Percentiles rank a stretch among this genome's conserved stretches.
Evolutionary conservation across 2,329 filamentous ascomycete genomes (phyloP).

Genomic region (Drechslerella coelobrocha): DNA sequence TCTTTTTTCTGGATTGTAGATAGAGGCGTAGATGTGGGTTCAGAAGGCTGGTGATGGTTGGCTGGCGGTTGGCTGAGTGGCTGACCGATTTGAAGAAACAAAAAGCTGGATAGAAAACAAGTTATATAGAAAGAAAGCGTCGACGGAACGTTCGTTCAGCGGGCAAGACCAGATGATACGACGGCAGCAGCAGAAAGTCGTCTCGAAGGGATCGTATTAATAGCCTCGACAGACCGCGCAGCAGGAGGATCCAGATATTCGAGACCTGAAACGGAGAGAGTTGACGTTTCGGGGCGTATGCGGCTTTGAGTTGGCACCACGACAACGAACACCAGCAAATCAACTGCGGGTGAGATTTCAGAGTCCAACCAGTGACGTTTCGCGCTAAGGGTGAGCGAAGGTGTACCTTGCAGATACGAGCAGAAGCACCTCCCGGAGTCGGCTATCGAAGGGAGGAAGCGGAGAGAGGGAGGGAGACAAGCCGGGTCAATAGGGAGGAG

Average conservation of each 20-base stretch:
- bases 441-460: background rate
- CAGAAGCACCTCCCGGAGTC: too few relatives aligned
- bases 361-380: background rate
- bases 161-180: too few relatives aligned
- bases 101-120: too few relatives aligned
- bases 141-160: too few relatives aligned
- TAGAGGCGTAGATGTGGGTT: too few relatives aligned
- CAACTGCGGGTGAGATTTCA: constrained; percentile 2
- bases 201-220: constrained; percentile 9
- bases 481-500: constrained; percentile 6
- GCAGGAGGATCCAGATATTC: constrained; percentile 28
- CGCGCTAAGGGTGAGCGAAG: too few relatives aligned
- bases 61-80: too few relatives aligned
- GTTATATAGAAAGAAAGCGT: constrained; percentile 5
- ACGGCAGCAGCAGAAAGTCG: constrained; percentile 17
- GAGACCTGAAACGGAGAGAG: constrained; percentile 23
- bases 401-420: too few relatives aligned
- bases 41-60: too few relatives aligned
- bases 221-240: constrained; percentile 32
- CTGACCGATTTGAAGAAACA: too few relatives aligned
- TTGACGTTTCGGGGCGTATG: constrained; percentile 42
- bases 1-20: too few relatives aligned
- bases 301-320: constrained; percentile 40
- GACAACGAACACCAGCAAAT: constrained; percentile 29
- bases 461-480: background rate